Evolutionary conservation across 2,329 filamentous ascomycete species (phyloP), one percentile per base, ranked within the genome.

Genomic region (Lasiodiplodia hormozganensis): DNA sequence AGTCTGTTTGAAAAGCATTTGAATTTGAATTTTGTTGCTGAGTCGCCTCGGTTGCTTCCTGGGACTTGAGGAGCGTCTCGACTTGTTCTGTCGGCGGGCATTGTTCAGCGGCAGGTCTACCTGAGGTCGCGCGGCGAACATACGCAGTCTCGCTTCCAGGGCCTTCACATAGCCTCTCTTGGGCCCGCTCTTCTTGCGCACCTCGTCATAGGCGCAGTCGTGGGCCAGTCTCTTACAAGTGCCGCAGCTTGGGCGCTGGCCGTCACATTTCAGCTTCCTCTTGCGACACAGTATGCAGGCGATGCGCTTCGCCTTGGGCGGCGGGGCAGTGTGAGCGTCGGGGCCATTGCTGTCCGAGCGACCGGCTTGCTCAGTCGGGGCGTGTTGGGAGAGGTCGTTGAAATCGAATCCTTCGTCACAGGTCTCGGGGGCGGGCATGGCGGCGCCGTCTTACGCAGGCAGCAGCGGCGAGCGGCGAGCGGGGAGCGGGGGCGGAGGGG

Each of bases 131-230:
- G 21, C 36, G 53, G 47, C 36, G 14, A 25, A 82, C 91, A 83
- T 85, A 97, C 94, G 94, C 76, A 99, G 82, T 78, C 96, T 88
- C 78, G 96, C 94, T 81, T 98, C 96, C 73, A 98, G 82, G 69
- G 94, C 91, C 84, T 97, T 97, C 70, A 97, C 94, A 78, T 97
- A 97, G 74, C 94, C 94, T 77, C 94, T 87, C 84, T 97, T 97
- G 2, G 94, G 94, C 2, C 94, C 94, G 78, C 94, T 97, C 87
- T 97, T 97, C 82, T 93, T 92, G 77, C 94, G 88, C 74, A 95
- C 91, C 82, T 97, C 94, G 77, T 97, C 94, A 77, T 97, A 97
- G 70, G 92, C 90, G 82, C 94, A 97, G 67, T 90, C 88, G 80
- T 97, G 94, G 53, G 92, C 90, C 62, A 97, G 83, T n/a, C 94